Conservation (phyloP, 2,329 filamentous ascomycete species). For the Paracoccidioides brasiliensis region DNA sequence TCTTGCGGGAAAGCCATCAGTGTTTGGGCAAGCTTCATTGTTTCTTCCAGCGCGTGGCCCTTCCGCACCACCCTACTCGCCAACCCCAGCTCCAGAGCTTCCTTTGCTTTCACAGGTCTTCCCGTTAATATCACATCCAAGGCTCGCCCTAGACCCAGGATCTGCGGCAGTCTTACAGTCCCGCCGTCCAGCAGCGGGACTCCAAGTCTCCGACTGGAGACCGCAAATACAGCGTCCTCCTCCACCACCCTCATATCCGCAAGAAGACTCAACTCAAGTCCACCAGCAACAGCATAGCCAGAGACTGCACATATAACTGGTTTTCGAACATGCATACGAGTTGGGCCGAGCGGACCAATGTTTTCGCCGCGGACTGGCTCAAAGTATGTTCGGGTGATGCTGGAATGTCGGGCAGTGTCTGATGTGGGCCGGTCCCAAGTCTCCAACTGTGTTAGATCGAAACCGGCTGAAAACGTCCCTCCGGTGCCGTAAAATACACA, state of each 20-base stretch:
- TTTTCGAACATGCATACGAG: constrained; percentile 38
- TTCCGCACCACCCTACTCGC: constrained; percentile 41
- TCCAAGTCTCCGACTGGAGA: constrained; percentile 43
- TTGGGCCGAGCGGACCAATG: constrained; percentile 41
- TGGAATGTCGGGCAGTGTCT: not conserved
- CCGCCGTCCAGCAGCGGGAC: constrained; percentile 42
- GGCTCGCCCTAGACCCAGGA: constrained; percentile 41
- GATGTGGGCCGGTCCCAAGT: constrained; percentile 8
- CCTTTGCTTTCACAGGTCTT: constrained; percentile 34
- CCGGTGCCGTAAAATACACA: constrained; percentile 38
- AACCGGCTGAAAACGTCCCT: constrained; percentile 41
- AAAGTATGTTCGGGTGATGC: constrained; percentile 13
- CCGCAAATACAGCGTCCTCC: constrained; percentile 41
- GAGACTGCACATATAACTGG: constrained; percentile 41
- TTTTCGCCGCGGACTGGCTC: constrained; percentile 25
- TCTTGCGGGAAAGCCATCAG: constrained; percentile 39
- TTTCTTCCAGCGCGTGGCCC: constrained; percentile 38
- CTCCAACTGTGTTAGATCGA: constrained; percentile 38
- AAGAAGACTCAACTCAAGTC: constrained; percentile 40
- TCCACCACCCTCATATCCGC: constrained; percentile 43
- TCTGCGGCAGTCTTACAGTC: constrained; percentile 39
- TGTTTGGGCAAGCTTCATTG: constrained; percentile 34
- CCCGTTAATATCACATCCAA: constrained; percentile 47
- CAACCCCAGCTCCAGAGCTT: constrained; percentile 41
- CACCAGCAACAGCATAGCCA: constrained; percentile 42